phyloP scores from a whole-genome alignment of 2,329 filamentous ascomycete genomes.

The Colletotrichum paranaense region DNA sequence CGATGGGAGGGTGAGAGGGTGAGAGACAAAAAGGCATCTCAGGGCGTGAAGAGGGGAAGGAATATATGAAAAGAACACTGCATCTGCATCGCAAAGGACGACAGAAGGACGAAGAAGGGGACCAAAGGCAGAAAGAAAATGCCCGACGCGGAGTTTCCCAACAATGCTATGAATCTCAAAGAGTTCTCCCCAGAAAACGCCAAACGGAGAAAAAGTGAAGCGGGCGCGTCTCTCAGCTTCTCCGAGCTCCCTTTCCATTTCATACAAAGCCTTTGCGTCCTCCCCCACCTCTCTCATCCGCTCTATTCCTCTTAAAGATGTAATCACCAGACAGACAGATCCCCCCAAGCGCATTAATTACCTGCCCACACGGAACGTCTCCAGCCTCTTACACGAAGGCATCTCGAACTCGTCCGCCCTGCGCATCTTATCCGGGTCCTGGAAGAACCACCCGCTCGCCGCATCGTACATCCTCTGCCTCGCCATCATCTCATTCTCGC shows the following conservation, averaged over 20 bases:
- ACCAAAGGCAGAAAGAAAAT: neutral
- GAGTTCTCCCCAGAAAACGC: neutral
- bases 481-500: slow-evolving; percentile 77
- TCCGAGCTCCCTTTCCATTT: neutral
- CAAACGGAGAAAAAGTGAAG: neutral
- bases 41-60: neutral
- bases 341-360: neutral
- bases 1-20: neutral
- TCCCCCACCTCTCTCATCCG: neutral
- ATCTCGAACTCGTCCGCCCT: slow-evolving; percentile 68
- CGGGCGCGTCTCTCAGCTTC: neutral
- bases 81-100: neutral
- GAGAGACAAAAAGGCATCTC: too few species aligned
- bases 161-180: slow-evolving; percentile 12
- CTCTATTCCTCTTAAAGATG: neutral
- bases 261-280: neutral
- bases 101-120: neutral
- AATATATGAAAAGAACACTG: slow-evolving; percentile 2
- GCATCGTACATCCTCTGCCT: slow-evolving; percentile 78
- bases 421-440: slow-evolving; percentile 82
- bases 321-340: too few species aligned
- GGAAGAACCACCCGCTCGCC: slow-evolving; percentile 88
- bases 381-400: slow-evolving; percentile 64
- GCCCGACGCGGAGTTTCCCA: neutral
- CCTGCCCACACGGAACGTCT: slow-evolving; percentile 50